These are phyloP conservation scores for Aspergillus tubingensis DNA, from an alignment of 2,329 filamentous ascomycete genomes.

Conservation along the genomic window DNA sequence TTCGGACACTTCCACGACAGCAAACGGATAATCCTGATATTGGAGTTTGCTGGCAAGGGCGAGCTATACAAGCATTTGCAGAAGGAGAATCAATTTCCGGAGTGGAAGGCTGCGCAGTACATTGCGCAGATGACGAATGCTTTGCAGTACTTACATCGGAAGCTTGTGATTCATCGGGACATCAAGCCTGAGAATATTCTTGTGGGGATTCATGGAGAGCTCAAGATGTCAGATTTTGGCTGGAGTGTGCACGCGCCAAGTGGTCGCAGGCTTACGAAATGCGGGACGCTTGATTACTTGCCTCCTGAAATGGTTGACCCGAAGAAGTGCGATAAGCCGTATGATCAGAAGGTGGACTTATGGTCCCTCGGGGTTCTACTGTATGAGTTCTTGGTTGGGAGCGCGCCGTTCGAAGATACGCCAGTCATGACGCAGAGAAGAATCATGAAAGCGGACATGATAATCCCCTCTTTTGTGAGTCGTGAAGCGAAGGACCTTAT, in stretches of 20 bases:
- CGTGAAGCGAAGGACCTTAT: not conserved
- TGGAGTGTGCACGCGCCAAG: constrained; percentile 13
- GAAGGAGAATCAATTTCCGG: constrained; percentile 1
- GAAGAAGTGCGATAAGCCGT: constrained; percentile 4
- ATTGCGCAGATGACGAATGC: constrained; percentile 12
- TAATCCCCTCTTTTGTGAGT: not conserved
- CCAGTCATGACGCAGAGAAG: not conserved
- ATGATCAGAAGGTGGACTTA: constrained; percentile 9
- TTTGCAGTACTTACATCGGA: constrained; percentile 10
- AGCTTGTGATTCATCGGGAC: constrained; percentile 3
- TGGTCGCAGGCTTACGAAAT: constrained; percentile 8
- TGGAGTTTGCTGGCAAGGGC: not conserved
- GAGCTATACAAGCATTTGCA: not conserved
- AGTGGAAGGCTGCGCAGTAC: constrained; percentile 11
- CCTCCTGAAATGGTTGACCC: constrained; percentile 11
- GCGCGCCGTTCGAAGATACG: not conserved
- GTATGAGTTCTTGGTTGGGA: constrained; percentile 7
- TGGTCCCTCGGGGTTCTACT: constrained; percentile 9
- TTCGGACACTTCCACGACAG: not conserved
- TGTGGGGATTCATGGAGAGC: constrained; percentile 8
- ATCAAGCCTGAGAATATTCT: constrained; percentile 8
- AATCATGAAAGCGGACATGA: not conserved
- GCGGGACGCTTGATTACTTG: constrained; percentile 10
- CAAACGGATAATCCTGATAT: not conserved
- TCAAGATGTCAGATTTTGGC: constrained; percentile 13